A percentile compares a stretch with the other conserved stretches of the same genome.
These are phyloP conservation scores for Fragaria iinumae DNA, from an alignment of 306 rosid genomes.

Conservation along the genomic window DNA sequence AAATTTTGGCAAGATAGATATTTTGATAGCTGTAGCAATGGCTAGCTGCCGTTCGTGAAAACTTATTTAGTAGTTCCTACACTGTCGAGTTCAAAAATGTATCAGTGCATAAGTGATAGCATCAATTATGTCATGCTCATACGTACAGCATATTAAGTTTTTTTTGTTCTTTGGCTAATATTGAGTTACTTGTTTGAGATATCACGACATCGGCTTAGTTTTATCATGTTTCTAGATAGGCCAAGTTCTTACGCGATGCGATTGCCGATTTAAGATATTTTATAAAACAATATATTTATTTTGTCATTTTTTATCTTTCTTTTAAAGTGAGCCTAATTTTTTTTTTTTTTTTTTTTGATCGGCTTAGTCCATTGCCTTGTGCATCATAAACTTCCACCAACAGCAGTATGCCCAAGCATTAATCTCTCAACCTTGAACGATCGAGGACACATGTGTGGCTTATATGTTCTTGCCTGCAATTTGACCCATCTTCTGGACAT, in stretches of 20 bases:
- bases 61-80: too few species aligned
- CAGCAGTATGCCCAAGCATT: neutral
- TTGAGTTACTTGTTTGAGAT: neutral
- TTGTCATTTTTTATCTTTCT: neutral
- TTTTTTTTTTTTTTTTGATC: too few species aligned
- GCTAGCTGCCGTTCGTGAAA: too few species aligned
- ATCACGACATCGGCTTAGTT: neutral
- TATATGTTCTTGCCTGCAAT: neutral
- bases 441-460: neutral
- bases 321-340: neutral
- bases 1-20: too few species aligned
- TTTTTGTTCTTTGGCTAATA: neutral
- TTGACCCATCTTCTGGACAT: neutral
- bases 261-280: neutral
- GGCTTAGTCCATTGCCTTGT: neutral
- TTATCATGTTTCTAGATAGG: neutral
- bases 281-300: neutral
- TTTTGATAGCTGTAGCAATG: too few species aligned
- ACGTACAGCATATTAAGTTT: too few species aligned
- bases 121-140: neutral
- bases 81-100: too few species aligned
- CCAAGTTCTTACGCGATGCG: neutral
- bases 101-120: too few species aligned
- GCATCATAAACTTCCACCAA: neutral
- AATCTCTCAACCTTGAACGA: neutral